phyloP scores from a whole-genome alignment of 305 asterid species.

The Stenogyne calaminthoides region DNA sequence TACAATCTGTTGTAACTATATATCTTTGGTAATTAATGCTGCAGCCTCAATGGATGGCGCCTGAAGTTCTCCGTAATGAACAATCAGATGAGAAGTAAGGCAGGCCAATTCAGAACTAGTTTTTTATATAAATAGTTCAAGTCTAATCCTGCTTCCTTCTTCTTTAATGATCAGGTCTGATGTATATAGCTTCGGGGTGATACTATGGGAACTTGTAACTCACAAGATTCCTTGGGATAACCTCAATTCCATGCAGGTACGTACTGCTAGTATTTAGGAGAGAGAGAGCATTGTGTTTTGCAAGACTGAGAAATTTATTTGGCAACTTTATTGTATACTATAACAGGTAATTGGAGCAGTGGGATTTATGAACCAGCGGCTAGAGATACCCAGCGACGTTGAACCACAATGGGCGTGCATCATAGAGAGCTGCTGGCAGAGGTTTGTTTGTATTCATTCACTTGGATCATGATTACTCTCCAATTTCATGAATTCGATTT shows the following conservation, averaged over 20 bases:
- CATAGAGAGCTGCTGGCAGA: conserved; percentile 85
- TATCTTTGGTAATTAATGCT: conserved; percentile 22
- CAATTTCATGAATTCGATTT: neutral
- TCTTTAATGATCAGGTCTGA: conserved; percentile 67
- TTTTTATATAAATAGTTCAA: neutral
- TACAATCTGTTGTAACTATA: neutral
- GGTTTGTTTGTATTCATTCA: conserved; percentile 41
- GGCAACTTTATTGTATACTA: conserved; percentile 1
- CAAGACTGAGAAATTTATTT: conserved; percentile 3
- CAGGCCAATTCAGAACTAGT: conserved; percentile 22
- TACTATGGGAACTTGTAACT: conserved; percentile 91
- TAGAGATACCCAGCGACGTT: conserved; percentile 78
- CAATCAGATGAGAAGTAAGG: conserved; percentile 88
- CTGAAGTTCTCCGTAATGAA: conserved; percentile 97
- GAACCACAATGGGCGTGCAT: conserved; percentile 81
- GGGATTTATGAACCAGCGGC: conserved; percentile 92
- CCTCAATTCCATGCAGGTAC: conserved; percentile 95
- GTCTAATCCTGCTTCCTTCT: conserved; percentile 11
- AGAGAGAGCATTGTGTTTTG: neutral
- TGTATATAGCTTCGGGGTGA: conserved; percentile 94
- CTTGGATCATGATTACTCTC: neutral
- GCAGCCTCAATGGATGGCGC: conserved; percentile 99
- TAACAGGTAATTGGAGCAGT: conserved; percentile 92
- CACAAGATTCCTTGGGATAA: conserved; percentile 93
- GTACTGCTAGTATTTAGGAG: neutral